These are phyloP conservation scores for Cytospora piceicola DNA, from an alignment of 2,329 filamentous ascomycete species.

Conservation along the genomic window DNA sequence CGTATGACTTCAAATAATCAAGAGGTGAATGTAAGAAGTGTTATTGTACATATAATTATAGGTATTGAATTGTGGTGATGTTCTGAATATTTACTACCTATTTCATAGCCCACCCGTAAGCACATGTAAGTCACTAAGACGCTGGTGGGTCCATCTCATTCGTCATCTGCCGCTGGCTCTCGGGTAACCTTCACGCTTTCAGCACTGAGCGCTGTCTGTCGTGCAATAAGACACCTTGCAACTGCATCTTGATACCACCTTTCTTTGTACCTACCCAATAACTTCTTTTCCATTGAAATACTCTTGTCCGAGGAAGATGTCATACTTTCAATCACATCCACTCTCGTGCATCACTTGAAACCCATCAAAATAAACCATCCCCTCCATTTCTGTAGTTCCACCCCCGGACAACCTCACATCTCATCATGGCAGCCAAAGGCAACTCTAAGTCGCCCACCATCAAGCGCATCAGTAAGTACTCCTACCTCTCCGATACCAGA, in stretches of 20 bases:
- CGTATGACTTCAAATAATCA: too few species aligned
- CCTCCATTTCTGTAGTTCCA: slow-evolving; percentile 1
- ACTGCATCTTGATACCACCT: slow-evolving; percentile 14
- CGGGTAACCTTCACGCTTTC: slow-evolving; percentile 5
- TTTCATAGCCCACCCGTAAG: neutral
- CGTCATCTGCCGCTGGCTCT: slow-evolving; percentile 23
- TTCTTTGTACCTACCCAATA: slow-evolving; percentile 5
- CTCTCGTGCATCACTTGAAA: slow-evolving; percentile 6
- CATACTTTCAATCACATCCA: neutral
- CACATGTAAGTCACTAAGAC: slow-evolving; percentile 20
- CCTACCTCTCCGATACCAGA: slow-evolving; percentile 4
- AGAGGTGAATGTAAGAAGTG: too few species aligned
- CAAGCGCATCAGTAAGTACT: slow-evolving; percentile 73
- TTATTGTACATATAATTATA: too few species aligned
- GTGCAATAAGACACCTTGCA: slow-evolving; percentile 31
- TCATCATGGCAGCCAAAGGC: slow-evolving; percentile 52
- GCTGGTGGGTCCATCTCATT: slow-evolving; percentile 15
- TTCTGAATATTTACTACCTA: too few species aligned
- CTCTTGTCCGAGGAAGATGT: neutral
- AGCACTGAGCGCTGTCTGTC: neutral
- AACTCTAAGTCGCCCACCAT: slow-evolving; percentile 83
- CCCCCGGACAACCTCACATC: neutral
- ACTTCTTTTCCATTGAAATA: neutral
- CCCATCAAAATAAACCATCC: slow-evolving; percentile 2
- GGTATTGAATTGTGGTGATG: too few species aligned